A percentile compares a stretch with the other conserved stretches of the same genome.
These are phyloP conservation scores for Stemphylium beticola DNA, from an alignment of 2,329 filamentous ascomycete genomes.

Conservation along the genomic window DNA sequence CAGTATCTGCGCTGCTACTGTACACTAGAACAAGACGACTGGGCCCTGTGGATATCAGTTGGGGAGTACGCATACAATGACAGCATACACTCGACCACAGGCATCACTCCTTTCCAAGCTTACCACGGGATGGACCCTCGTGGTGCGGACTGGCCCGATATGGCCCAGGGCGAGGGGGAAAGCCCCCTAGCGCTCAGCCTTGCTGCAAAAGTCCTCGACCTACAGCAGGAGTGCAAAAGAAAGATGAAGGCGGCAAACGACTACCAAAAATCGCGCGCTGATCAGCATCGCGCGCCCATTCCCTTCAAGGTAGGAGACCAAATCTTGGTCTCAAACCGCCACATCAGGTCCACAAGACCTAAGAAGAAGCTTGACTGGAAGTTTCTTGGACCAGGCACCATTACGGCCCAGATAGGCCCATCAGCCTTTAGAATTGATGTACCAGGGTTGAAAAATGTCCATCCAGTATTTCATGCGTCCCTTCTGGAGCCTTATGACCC, in stretches of 20 bases:
- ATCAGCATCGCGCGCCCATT: background rate
- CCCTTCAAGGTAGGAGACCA: background rate
- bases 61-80: background rate
- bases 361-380: background rate
- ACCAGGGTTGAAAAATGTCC: background rate
- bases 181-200: too few relatives aligned
- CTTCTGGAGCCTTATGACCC: background rate
- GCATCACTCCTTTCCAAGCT: background rate
- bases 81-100: background rate
- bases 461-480: background rate
- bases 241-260: background rate
- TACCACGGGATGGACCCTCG: background rate
- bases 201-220: background rate
- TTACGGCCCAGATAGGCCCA: background rate
- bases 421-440: background rate
- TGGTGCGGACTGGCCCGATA: background rate
- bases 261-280: background rate
- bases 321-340: background rate
- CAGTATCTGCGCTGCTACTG: background rate
- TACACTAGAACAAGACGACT: background rate
- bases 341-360: background rate
- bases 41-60: background rate
- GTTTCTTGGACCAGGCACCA: background rate
- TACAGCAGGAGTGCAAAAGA: background rate
- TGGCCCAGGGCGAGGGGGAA: background rate